Evolutionary conservation across 805 yeast genomes (phyloP), one percentile per base, ranked within the genome.

Genomic region (Huiozyma sinensis): DNA sequence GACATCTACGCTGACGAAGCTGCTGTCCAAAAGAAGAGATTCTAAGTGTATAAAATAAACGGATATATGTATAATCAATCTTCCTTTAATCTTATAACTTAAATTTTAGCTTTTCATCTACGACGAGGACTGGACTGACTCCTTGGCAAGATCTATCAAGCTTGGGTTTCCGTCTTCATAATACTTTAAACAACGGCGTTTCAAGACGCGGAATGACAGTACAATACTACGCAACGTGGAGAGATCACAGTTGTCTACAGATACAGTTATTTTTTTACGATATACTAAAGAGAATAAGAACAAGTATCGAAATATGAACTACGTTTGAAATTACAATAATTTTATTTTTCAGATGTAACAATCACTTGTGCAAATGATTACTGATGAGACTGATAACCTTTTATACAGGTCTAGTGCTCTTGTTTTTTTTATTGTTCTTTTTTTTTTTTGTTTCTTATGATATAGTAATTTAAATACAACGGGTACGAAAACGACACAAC

Each of bases 1-100:
- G 98, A 92, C 68, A 79, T 83, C 67, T 89, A 82, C 80, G 81
- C 90, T 66, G 90, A 83, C 64, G 88, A 82, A 71, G 83, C 85
- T 66, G 69, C 77, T 64, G 77, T 74, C 55, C 65, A 76, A 68
- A 82, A 81, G 78, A 83, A 79, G 78, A 80, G 78, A 72, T 80
- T 75, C 75, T 81, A 81, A 74, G 55, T 68, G 57, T 52, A 54
- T 52, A 38, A 39, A 32, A 6, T 34, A 38, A 32, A 32, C 39
- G 34, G 24, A 17, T 17, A 17, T 17, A 17, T 17, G 24, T 3
- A 17, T 17, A 17, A 17, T 17, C 24, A 17, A 35, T 40, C 30
- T 40, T 40, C 37, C 28, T 35, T 17, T 17, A 17, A 17, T 17
- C 24, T 17, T 17, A 17, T 17, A 17, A 4, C 24, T 17, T 17